phyloP scores from a whole-genome alignment of 179 eudicot genomes.

The Nepenthes alata region DNA sequence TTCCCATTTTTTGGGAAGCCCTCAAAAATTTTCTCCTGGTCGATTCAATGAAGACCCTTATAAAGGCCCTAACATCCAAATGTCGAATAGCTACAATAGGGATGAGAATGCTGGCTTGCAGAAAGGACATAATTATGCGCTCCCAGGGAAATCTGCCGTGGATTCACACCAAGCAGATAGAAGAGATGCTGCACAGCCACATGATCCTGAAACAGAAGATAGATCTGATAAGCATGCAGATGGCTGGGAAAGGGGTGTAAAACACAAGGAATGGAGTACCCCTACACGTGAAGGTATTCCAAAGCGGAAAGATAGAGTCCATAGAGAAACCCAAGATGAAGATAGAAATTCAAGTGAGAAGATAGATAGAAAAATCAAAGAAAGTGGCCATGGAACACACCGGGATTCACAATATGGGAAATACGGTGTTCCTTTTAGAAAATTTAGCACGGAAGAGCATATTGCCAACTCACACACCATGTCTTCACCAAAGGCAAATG shows the following conservation, averaged over 20 bases:
- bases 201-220: too few species aligned
- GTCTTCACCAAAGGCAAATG: constrained; percentile 24
- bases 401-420: constrained; percentile 25
- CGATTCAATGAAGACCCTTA: constrained; percentile 27
- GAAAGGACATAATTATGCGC: too few species aligned
- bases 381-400: constrained; percentile 23
- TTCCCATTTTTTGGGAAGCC: constrained; percentile 21
- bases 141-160: too few species aligned
- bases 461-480: constrained; percentile 19
- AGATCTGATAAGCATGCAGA: too few species aligned
- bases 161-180: too few species aligned
- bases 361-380: constrained; percentile 29
- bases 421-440: constrained; percentile 27
- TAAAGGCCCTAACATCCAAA: constrained; percentile 25
- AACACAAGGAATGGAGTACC: constrained; percentile 8
- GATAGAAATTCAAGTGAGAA: constrained; percentile 30
- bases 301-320: constrained; percentile 27
- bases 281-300: constrained; percentile 20
- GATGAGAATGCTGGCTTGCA: constrained; percentile 22
- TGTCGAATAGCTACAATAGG: constrained; percentile 14
- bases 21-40: constrained; percentile 26
- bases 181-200: too few species aligned
- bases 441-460: constrained; percentile 22
- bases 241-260: too few species aligned
- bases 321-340: constrained; percentile 29